Conservation (phyloP, 1,284 basidiomycete genomes). For the Puccinia hordei region DNA sequence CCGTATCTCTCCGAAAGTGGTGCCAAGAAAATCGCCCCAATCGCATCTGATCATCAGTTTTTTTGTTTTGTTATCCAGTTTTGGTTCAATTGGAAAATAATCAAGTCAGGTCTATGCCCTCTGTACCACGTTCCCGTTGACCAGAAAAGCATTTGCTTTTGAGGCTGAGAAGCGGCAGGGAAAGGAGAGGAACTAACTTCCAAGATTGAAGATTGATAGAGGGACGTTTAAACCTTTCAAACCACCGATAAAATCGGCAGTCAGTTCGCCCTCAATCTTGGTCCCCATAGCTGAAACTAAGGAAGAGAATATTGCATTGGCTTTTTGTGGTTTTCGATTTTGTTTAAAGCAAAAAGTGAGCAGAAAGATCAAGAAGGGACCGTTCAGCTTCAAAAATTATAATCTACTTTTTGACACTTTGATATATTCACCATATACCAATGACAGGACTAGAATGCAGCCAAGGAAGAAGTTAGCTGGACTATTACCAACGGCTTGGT, state of each 20-base stretch:
- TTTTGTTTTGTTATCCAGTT: not conserved
- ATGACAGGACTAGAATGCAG: slow-evolving; percentile 21
- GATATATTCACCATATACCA: slow-evolving; percentile 30
- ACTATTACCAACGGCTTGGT: not conserved
- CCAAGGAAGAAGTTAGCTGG: not conserved
- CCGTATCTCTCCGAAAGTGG: slow-evolving; percentile 40
- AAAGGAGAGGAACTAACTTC: slow-evolving; percentile 14
- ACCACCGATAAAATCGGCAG: not conserved
- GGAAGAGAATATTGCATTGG: slow-evolving; percentile 14
- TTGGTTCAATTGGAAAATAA: not conserved
- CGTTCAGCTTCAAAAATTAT: not conserved
- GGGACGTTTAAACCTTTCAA: slow-evolving; percentile 19
- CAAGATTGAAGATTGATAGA: slow-evolving; percentile 16
- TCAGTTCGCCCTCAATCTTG: slow-evolving; percentile 8
- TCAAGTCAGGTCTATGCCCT: not conserved
- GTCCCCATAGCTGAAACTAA: slow-evolving; percentile 15
- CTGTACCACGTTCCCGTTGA: not conserved
- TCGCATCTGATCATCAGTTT: slow-evolving; percentile 5
- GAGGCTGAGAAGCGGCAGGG: not conserved
- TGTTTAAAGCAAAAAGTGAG: not conserved
- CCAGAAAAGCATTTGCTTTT: not conserved
- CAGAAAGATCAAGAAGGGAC: not conserved
- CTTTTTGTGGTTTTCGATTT: not conserved
- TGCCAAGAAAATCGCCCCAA: slow-evolving; percentile 26
- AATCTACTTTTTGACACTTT: not conserved